Evolutionary conservation across 148 eudicot genomes (phyloP).

Genomic region (Simmondsia chinensis): DNA sequence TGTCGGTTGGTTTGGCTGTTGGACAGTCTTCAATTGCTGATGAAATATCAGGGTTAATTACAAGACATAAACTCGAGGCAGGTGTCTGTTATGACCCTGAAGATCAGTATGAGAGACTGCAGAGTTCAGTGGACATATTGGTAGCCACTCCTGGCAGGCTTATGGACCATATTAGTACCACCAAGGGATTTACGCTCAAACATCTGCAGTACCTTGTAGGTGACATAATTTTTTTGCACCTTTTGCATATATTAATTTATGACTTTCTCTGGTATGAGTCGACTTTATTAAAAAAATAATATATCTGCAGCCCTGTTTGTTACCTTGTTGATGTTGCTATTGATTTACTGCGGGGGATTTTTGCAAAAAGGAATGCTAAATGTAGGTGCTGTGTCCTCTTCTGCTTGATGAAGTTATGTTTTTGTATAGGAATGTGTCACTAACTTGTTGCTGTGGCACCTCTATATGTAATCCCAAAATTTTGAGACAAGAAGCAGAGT

Average conservation of each 20-base stretch:
- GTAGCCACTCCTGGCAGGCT: constrained; percentile 98
- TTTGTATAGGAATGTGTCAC: too few relatives aligned
- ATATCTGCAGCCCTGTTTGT: too few relatives aligned
- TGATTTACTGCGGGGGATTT: too few relatives aligned
- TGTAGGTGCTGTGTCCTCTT: too few relatives aligned
- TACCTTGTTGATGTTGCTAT: too few relatives aligned
- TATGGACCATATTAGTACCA: constrained; percentile 80
- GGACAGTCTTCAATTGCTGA: constrained; percentile 91
- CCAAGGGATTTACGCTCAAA: constrained; percentile 86
- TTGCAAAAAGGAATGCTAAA: too few relatives aligned
- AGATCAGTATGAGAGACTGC: constrained; percentile 28
- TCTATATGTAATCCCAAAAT: too few relatives aligned
- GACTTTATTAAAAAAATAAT: too few relatives aligned
- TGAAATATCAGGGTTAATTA: constrained; percentile 64
- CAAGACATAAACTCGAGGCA: constrained; percentile 47
- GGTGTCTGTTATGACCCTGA: constrained; percentile 72
- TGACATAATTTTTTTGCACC: constrained; percentile 2
- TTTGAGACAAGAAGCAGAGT: too few relatives aligned
- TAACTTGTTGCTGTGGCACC: too few relatives aligned
- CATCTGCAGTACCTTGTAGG: constrained; percentile 90
- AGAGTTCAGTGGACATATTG: constrained; percentile 81
- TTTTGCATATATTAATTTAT: background rate
- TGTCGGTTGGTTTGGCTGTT: constrained; percentile 91
- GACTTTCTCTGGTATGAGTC: too few relatives aligned
- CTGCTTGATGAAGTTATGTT: too few relatives aligned